Evolutionary conservation across 2,329 filamentous ascomycete genomes (phyloP).

Genomic region (Alternaria ethzedia): DNA sequence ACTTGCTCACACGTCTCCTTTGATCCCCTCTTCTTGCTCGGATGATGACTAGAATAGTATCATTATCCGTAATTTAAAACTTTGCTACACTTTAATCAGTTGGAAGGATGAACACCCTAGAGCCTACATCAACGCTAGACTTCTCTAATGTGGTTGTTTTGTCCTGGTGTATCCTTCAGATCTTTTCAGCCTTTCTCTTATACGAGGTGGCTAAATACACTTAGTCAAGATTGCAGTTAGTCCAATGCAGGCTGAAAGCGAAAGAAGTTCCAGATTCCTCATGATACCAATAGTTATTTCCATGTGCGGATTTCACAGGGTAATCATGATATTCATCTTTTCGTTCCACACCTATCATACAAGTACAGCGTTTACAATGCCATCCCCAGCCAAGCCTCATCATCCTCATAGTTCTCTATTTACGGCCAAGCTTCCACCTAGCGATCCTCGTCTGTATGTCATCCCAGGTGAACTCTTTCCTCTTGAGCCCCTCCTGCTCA

Average conservation of each 20-base stretch:
- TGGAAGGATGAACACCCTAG: background rate
- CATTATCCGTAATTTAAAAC: background rate
- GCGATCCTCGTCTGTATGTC: conserved; percentile 88
- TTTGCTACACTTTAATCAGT: background rate
- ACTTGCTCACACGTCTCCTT: background rate
- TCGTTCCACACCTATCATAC: background rate
- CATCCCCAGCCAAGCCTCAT: background rate
- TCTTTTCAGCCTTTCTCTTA: background rate
- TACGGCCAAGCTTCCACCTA: conserved; percentile 78
- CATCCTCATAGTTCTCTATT: conserved; percentile 40
- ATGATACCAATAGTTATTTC: background rate
- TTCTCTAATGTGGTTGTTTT: background rate
- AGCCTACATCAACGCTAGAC: background rate
- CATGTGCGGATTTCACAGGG: background rate
- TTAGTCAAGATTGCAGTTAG: background rate
- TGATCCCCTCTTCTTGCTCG: background rate
- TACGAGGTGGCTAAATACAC: background rate
- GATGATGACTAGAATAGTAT: background rate
- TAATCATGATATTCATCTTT: background rate
- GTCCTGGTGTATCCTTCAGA: background rate
- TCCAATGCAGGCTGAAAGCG: background rate
- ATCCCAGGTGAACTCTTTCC: conserved; percentile 77
- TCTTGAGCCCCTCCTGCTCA: conserved; percentile 71
- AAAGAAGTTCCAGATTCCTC: background rate
- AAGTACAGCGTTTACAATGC: background rate